Evolutionary conservation across 179 eudicot species (phyloP), one percentile per base, ranked within the genome.

Genomic region (Heliamphora pulchella): DNA sequence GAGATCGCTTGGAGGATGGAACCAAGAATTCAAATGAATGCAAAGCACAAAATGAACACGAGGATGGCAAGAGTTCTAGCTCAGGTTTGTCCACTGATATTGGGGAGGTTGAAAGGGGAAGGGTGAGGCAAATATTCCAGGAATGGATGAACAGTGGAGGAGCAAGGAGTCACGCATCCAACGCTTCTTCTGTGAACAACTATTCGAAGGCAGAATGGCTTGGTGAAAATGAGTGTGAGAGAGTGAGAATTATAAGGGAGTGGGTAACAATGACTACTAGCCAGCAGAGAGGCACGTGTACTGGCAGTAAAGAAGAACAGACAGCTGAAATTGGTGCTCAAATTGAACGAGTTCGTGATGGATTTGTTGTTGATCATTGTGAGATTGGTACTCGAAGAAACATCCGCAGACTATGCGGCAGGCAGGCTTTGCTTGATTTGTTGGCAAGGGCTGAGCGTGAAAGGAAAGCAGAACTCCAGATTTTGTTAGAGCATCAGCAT

Each of bases 351-450:
- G 93, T 85, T 77, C 90, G 84, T 75, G 88, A 87, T 79, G 92
- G 89, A 31, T 82, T 80, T 74, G 84, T 80, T 85, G 80, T 83
- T 77, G 80, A 80, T 76, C 84, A 53, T 68, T 81, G 82, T 75
- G 89, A 82, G 67, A 79, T 78, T 82, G 85, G 81, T 62, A 79
- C 77, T 17, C 80, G 92, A 78, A 93, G 91, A 82, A 87, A 84
- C 18, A 82, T 94, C 57, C 92, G 92, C 50, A 91, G 80, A 80
- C 81, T 93, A 68, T 91, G 91, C 80, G 97, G 98, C 22, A 91
- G 97, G 80, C 94, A 94, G 86, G 91, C 95, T 77, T 88, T 94
- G 82, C 86, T 93, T 81, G 98, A 94, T 88, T 88, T 94, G 78
- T 81, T 94, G 66, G 82, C 83, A 58, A 91, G 84, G 87, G 90